Conservation (phyloP, 345 rosid genomes). For the Arabidopsis arenosa region DNA sequence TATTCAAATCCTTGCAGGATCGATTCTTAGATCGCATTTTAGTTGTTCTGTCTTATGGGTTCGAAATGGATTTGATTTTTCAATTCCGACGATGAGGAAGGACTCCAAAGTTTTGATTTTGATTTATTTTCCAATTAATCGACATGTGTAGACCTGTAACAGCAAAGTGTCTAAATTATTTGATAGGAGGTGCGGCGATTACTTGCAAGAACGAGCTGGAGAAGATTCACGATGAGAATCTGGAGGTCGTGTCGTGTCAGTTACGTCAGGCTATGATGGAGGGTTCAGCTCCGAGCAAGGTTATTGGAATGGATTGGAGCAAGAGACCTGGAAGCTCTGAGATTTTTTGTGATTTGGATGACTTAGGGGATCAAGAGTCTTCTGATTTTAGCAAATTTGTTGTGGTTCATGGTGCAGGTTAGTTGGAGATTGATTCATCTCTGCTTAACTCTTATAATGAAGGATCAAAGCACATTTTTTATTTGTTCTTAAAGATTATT, state of each 20-base stretch:
- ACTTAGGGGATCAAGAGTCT: slow-evolving; percentile 45
- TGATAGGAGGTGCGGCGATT: slow-evolving; percentile 87
- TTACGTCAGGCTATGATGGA: slow-evolving; percentile 64
- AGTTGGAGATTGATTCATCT: slow-evolving; percentile 6
- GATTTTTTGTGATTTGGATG: slow-evolving; percentile 51
- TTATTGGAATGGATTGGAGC: slow-evolving; percentile 91
- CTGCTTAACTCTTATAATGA: background rate
- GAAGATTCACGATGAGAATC: slow-evolving; percentile 76
- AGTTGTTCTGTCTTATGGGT: slow-evolving; percentile 19
- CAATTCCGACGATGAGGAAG: background rate
- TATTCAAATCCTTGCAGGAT: slow-evolving; percentile 11
- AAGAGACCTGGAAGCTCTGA: slow-evolving; percentile 65
- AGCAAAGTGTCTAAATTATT: background rate
- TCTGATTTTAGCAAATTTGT: slow-evolving; percentile 59
- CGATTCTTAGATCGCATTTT: background rate
- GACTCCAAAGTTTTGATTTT: background rate
- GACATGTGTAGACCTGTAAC: too few relatives aligned
- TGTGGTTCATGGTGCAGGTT: slow-evolving; percentile 98
- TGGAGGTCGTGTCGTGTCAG: slow-evolving; percentile 62
- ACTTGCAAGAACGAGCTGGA: slow-evolving; percentile 90
- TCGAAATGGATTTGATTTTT: slow-evolving; percentile 10
- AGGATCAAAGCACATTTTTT: slow-evolving; percentile 15
- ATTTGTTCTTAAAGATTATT: background rate
- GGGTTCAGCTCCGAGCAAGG: slow-evolving; percentile 49
- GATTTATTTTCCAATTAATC: too few relatives aligned